phyloP scores from a whole-genome alignment of 768 basidiomycete genomes.

The Paxillus involutus region DNA sequence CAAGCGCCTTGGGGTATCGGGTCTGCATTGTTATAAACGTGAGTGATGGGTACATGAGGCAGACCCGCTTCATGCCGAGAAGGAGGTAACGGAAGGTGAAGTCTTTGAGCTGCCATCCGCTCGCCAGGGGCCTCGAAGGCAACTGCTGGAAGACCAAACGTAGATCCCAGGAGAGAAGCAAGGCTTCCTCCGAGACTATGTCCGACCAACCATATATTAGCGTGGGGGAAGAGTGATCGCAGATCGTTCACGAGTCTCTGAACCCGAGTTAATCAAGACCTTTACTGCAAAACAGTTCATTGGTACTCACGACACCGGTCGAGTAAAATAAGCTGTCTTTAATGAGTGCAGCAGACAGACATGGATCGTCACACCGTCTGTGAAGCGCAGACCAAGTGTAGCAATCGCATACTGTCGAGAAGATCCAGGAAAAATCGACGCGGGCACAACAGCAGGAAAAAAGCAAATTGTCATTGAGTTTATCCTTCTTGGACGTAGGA shows the following conservation, averaged over 20 bases:
- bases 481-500: constrained; percentile 87
- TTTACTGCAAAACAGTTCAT: background rate
- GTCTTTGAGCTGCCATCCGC: constrained; percentile 55
- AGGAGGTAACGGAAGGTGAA: constrained; percentile 61
- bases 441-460: constrained; percentile 95
- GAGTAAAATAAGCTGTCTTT: constrained; percentile 93
- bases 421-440: constrained; percentile 84
- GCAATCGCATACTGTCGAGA: constrained; percentile 87
- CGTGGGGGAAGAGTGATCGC: constrained; percentile 53
- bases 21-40: constrained; percentile 70
- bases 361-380: constrained; percentile 76
- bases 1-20: constrained; percentile 65
- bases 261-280: constrained; percentile 5
- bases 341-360: constrained; percentile 80
- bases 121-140: constrained; percentile 69
- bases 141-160: constrained; percentile 64
- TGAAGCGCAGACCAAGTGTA: constrained; percentile 49
- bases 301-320: constrained; percentile 68
- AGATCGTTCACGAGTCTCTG: constrained; percentile 61
- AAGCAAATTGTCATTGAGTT: constrained; percentile 87
- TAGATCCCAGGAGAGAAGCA: constrained; percentile 60
- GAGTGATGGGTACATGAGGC: constrained; percentile 34
- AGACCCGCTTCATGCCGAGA: constrained; percentile 1
- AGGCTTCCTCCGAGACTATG: constrained; percentile 66
- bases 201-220: constrained; percentile 62